Conservation (phyloP, 495 filamentous ascomycete genomes). For the Neurospora sp. region DNA sequence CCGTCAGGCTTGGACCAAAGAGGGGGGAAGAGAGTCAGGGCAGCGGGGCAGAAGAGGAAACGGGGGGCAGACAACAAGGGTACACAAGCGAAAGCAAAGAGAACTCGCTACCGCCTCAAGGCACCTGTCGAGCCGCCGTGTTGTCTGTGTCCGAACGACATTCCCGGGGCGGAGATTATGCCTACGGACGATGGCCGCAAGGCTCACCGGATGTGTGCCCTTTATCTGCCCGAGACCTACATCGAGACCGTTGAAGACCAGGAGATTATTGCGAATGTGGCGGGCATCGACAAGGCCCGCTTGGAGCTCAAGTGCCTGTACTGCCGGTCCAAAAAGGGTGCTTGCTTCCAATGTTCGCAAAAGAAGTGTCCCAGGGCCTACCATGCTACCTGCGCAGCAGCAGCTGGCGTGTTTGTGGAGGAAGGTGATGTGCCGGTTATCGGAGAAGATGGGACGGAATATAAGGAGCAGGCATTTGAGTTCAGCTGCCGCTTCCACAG, state of each 20-base stretch:
- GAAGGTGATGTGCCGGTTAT: conserved; percentile 75
- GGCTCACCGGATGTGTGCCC: conserved; percentile 81
- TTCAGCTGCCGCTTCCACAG: conserved; percentile 91
- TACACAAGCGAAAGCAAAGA: conserved; percentile 53
- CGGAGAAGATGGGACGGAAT: conserved; percentile 83
- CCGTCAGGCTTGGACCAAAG: conserved; percentile 40
- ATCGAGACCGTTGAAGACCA: conserved; percentile 59
- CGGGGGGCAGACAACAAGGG: conserved; percentile 26
- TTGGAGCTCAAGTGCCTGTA: conserved; percentile 88
- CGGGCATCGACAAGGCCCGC: conserved; percentile 74
- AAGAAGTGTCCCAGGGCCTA: conserved; percentile 92
- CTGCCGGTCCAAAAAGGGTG: conserved; percentile 85
- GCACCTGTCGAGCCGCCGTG: conserved; percentile 71
- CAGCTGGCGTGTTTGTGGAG: conserved; percentile 87
- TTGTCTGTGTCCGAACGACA: conserved; percentile 85
- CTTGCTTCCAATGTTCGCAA: conserved; percentile 92
- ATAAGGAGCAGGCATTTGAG: conserved; percentile 79
- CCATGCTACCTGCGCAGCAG: conserved; percentile 86
- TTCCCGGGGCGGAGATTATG: conserved; percentile 73
- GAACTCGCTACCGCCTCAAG: conserved; percentile 60
- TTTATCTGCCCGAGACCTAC: conserved; percentile 87
- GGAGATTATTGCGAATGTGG: conserved; percentile 67
- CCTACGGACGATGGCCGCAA: conserved; percentile 79
- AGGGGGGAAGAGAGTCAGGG: conserved; percentile 39
- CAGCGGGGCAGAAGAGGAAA: conserved; percentile 49